Conservation (phyloP, 176 grass and related monocot genomes). For the Tuctoria greenei region DNA sequence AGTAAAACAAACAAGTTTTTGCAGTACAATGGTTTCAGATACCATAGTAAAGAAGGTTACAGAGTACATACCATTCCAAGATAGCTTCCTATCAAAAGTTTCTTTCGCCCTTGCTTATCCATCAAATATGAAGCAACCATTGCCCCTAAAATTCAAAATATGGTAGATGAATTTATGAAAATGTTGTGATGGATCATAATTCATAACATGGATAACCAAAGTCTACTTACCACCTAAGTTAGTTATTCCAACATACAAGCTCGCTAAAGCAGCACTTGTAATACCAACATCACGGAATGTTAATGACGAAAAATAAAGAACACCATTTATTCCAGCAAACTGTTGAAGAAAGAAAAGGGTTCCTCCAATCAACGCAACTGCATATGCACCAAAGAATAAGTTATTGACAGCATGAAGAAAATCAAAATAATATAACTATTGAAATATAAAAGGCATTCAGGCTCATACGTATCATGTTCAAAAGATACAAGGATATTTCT, state of each 20-base stretch:
- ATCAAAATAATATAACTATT: constrained; percentile 32
- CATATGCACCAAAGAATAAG: constrained; percentile 36
- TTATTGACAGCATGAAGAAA: constrained; percentile 32
- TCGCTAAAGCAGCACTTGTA: constrained; percentile 74
- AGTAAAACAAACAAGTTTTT: background rate
- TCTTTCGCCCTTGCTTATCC: constrained; percentile 94
- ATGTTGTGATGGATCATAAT: constrained; percentile 13
- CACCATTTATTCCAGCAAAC: constrained; percentile 99
- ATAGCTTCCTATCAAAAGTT: constrained; percentile 93
- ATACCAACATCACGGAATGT: constrained; percentile 98
- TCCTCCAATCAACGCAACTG: constrained; percentile 97
- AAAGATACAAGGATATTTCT: constrained; percentile 14
- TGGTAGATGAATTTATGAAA: constrained; percentile 35
- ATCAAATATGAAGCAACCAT: constrained; percentile 89
- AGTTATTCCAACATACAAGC: constrained; percentile 93
- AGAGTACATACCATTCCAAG: constrained; percentile 76
- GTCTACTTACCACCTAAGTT: constrained; percentile 76
- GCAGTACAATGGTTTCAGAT: background rate
- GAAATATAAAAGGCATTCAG: constrained; percentile 4
- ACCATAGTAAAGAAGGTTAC: background rate
- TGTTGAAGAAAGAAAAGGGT: constrained; percentile 98
- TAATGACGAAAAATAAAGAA: constrained; percentile 98
- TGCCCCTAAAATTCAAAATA: constrained; percentile 59
- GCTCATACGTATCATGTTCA: background rate
- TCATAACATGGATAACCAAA: constrained; percentile 24